A percentile compares a stretch with the other conserved stretches of the same genome.
phyloP scores from a whole-genome alignment of 2,329 filamentous ascomycete genomes.

The Pestalotiopsis sp. region DNA sequence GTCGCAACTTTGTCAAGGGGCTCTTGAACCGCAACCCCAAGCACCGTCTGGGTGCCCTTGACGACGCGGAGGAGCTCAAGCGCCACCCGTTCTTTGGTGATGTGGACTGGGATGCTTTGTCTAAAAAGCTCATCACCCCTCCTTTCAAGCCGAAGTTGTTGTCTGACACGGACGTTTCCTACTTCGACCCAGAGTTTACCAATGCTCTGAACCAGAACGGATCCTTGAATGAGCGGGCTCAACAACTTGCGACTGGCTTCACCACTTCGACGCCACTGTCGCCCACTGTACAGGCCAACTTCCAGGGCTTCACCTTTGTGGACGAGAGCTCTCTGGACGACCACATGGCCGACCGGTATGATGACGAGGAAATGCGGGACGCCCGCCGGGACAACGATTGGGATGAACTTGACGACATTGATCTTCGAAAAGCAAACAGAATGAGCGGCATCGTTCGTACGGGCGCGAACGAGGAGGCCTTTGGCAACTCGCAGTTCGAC shows the following conservation, averaged over 20 bases:
- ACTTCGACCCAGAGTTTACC: conserved; percentile 98
- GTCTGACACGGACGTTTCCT: conserved; percentile 93
- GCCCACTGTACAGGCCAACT: conserved; percentile 95
- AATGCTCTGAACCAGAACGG: conserved; percentile 86
- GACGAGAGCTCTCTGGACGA: conserved; percentile 94
- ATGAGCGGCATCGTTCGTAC: conserved; percentile 68
- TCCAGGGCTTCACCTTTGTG: conserved; percentile 98
- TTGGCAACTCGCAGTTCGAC: conserved; percentile 63
- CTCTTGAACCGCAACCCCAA: conserved; percentile 95
- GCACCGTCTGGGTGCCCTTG: conserved; percentile 86
- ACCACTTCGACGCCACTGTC: conserved; percentile 90
- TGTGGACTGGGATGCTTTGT: conserved; percentile 86
- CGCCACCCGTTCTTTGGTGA: conserved; percentile 92
- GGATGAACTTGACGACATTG: conserved; percentile 61
- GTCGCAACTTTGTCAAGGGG: conserved; percentile 97
- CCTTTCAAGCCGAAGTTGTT: conserved; percentile 98
- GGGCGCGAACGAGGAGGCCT: conserved; percentile 62
- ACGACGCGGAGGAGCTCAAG: conserved; percentile 93
- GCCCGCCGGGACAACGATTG: conserved; percentile 54
- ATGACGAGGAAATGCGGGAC: conserved; percentile 65
- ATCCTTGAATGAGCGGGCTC: conserved; percentile 89
- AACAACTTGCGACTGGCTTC: conserved; percentile 81
- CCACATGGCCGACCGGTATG: conserved; percentile 63
- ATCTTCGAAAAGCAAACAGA: conserved; percentile 54
- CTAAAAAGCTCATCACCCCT: conserved; percentile 89